Percentiles rank a stretch among this genome's conserved stretches.
Evolutionary conservation across 768 basidiomycete genomes (phyloP).

Genomic region (Cystofilobasidium ferigula): DNA sequence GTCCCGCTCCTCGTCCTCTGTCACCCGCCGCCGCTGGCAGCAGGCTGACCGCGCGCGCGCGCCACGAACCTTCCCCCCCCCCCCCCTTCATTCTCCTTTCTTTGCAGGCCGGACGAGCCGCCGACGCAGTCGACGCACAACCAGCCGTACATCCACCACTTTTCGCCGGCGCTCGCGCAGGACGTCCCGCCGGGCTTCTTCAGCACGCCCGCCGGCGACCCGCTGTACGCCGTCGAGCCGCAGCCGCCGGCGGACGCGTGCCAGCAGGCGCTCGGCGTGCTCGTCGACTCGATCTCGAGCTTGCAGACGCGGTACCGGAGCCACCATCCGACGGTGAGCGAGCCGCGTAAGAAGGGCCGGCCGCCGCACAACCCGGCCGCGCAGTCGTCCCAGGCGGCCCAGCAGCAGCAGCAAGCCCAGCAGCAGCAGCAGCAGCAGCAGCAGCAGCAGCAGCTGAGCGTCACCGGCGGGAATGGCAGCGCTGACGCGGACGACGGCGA

Average conservation of each 20-base stretch:
- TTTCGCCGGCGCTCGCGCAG: not conserved
- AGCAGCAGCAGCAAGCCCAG: not conserved
- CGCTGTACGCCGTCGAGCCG: not conserved
- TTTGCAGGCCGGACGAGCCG: not conserved
- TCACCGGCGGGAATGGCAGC: too few relatives aligned
- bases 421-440: not conserved
- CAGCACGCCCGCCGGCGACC: not conserved
- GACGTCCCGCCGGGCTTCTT: not conserved
- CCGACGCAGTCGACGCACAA: not conserved
- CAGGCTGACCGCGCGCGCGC: too few relatives aligned
- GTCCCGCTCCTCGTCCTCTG: not conserved
- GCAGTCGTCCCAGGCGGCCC: not conserved
- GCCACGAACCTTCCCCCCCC: not conserved
- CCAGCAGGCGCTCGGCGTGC: not conserved
- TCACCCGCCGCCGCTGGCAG: too few relatives aligned
- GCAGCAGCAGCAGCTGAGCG: not conserved
- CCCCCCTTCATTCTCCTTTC: not conserved
- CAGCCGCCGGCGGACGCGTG: not conserved
- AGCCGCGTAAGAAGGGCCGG: constrained; percentile 4
- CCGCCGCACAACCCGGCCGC: not conserved
- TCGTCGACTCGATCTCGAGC: not conserved
- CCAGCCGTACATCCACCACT: not conserved
- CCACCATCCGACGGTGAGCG: not conserved
- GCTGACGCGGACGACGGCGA: not conserved
- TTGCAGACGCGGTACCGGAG: not conserved